These are phyloP conservation scores for Obelidium mucronatum DNA, from an alignment of 192 early-diverging fungal genomes.

Conservation along the genomic window DNA sequence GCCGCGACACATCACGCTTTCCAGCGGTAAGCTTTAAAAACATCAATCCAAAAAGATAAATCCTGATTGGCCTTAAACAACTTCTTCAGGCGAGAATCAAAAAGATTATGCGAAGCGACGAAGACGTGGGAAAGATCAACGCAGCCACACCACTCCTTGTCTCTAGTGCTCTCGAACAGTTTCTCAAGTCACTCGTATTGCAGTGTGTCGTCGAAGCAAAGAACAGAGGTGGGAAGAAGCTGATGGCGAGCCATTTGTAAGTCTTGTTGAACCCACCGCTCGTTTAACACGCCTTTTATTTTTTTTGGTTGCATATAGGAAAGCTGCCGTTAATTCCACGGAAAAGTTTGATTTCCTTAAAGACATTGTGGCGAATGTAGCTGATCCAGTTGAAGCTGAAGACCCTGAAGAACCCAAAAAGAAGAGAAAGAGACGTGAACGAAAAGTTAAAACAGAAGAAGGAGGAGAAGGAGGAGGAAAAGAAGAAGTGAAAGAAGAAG, in stretches of 20 bases:
- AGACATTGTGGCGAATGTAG: conserved; percentile 83
- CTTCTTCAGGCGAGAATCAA: conserved; percentile 92
- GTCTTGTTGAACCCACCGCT: no score
- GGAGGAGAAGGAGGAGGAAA: neutral
- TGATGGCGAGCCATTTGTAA: conserved; percentile 89
- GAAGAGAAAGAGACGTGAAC: neutral
- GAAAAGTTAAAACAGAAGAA: neutral
- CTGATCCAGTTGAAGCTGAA: conserved; percentile 67
- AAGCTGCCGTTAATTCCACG: conserved; percentile 79
- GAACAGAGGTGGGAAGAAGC: conserved; percentile 77
- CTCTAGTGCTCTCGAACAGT: conserved; percentile 91
- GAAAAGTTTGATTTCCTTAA: conserved; percentile 95
- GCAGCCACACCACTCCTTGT: conserved; percentile 96
- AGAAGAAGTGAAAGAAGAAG: neutral
- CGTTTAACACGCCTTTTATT: no score
- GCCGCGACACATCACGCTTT: neutral
- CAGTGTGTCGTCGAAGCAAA: conserved; percentile 85
- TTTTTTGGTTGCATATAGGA: conserved; percentile 53
- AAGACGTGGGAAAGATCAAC: conserved; percentile 98
- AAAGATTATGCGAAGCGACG: conserved; percentile 99
- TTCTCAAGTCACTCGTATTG: conserved; percentile 92
- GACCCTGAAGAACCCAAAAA: neutral
- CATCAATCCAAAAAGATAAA: no score
- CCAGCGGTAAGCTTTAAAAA: conserved; percentile 12
- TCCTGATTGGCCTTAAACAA: no score